Conservation (phyloP, 2,329 filamentous ascomycete species). For the Ascomycota sp. region DNA sequence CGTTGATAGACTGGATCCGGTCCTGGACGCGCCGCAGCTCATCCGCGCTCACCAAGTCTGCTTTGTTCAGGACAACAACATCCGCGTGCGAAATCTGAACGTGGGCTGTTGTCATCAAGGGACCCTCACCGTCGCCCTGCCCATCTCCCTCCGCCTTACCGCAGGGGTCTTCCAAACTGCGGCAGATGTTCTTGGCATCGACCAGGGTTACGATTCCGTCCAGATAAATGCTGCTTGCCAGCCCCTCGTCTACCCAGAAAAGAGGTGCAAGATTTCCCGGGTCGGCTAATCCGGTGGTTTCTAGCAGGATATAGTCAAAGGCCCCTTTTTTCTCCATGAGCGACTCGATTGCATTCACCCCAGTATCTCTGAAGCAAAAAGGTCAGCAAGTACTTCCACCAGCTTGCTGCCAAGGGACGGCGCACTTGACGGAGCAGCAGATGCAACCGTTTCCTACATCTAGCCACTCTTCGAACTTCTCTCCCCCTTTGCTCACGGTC, state of each 20-base stretch:
- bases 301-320: conserved; percentile 94
- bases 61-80: conserved; percentile 85
- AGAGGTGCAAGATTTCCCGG: conserved; percentile 87
- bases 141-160: conserved; percentile 31
- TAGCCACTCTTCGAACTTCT: conserved; percentile 82
- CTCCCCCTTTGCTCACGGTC: conserved; percentile 67
- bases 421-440: conserved; percentile 86
- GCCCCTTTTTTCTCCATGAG: conserved; percentile 84
- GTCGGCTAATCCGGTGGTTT: conserved; percentile 88
- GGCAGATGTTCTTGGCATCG: conserved; percentile 81
- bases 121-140: conserved; percentile 33
- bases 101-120: conserved; percentile 76
- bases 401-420: background rate
- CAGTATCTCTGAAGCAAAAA: conserved; percentile 48
- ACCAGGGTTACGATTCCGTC: conserved; percentile 93
- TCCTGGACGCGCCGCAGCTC: conserved; percentile 50
- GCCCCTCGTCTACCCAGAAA: conserved; percentile 94
- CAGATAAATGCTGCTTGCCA: conserved; percentile 87
- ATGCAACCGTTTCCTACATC: conserved; percentile 94
- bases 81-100: conserved; percentile 94
- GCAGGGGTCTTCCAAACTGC: conserved; percentile 54
- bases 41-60: conserved; percentile 53
- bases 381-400: background rate
- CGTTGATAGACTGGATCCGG: conserved; percentile 71
- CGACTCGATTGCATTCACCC: conserved; percentile 85